Percentiles rank a stretch among this genome's conserved stretches.
These are phyloP conservation scores for Plectranthus barbatus DNA, from an alignment of 257 asterid genomes.

Conservation along the genomic window DNA sequence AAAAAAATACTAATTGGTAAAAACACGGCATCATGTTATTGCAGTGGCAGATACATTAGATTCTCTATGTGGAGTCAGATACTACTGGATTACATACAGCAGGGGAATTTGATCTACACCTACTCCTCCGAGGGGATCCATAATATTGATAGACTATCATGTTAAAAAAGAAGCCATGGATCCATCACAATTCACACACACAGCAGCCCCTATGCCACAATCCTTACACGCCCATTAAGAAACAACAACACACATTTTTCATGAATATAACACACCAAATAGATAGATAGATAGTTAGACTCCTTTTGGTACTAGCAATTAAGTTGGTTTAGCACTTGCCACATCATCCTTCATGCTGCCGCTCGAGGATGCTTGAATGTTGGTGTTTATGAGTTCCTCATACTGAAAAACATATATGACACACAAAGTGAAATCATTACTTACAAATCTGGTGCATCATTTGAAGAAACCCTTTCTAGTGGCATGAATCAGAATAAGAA, in stretches of 20 bases:
- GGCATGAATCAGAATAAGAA: neutral
- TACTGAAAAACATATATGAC: conserved; percentile 33
- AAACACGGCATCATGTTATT: neutral
- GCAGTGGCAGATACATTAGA: too few species aligned
- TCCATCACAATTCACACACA: too few species aligned
- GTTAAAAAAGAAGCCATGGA: neutral
- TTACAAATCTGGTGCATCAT: neutral
- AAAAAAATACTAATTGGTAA: too few species aligned
- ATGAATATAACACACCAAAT: neutral
- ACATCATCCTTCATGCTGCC: conserved; percentile 24
- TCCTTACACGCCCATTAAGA: neutral
- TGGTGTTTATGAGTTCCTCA: conserved; percentile 46
- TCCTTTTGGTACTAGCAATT: neutral
- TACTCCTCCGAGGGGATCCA: neutral
- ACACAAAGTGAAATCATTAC: neutral
- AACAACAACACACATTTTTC: neutral
- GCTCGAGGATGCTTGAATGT: conserved; percentile 29
- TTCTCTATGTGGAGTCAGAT: too few species aligned
- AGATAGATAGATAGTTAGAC: neutral
- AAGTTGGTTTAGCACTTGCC: conserved; percentile 4
- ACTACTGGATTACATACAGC: conserved; percentile 5
- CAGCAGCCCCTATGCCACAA: too few species aligned
- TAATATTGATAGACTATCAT: too few species aligned
- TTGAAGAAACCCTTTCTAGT: neutral
- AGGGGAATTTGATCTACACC: neutral